Percentiles rank a stretch among this genome's conserved stretches.
Evolutionary conservation across 2,329 filamentous ascomycete species (phyloP).

Genomic region (Pyrenochaeta sp.): DNA sequence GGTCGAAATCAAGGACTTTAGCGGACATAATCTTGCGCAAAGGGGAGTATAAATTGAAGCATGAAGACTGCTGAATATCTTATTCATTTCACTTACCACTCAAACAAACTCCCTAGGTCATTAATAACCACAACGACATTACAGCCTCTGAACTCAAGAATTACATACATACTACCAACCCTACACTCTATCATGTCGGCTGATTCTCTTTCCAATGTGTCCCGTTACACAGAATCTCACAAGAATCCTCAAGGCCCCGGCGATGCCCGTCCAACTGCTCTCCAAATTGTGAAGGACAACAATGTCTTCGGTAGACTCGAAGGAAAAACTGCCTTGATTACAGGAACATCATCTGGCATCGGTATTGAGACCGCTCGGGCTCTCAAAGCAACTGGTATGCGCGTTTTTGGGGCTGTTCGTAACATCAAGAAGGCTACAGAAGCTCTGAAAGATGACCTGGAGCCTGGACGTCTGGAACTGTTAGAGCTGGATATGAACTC

Average conservation of each 20-base stretch:
- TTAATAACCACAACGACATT: no score
- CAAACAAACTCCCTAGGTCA: no score
- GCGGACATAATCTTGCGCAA: not conserved
- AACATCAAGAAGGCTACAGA: conserved; percentile 52
- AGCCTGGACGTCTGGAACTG: conserved; percentile 44
- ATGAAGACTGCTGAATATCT: not conserved
- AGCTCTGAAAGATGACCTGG: conserved; percentile 18
- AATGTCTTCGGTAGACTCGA: conserved; percentile 39
- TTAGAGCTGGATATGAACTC: conserved; percentile 39
- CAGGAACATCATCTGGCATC: conserved; percentile 35
- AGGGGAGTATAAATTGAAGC: not conserved
- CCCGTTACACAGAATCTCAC: not conserved
- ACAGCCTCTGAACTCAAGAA: no score
- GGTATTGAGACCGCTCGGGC: conserved; percentile 44
- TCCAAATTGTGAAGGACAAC: conserved; percentile 52
- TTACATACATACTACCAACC: no score
- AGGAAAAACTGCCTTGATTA: conserved; percentile 35
- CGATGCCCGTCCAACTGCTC: conserved; percentile 52
- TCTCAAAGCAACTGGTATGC: conserved; percentile 55
- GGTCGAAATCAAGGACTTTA: not conserved
- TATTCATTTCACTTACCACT: no score
- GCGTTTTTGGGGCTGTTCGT: conserved; percentile 55
- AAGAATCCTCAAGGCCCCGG: conserved; percentile 43
- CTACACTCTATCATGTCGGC: not conserved
- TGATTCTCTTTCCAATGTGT: not conserved